Evolutionary conservation across 169 alveolate species (phyloP), one percentile per base, ranked within the genome.

Genomic region (Plasmodium gonderi): DNA sequence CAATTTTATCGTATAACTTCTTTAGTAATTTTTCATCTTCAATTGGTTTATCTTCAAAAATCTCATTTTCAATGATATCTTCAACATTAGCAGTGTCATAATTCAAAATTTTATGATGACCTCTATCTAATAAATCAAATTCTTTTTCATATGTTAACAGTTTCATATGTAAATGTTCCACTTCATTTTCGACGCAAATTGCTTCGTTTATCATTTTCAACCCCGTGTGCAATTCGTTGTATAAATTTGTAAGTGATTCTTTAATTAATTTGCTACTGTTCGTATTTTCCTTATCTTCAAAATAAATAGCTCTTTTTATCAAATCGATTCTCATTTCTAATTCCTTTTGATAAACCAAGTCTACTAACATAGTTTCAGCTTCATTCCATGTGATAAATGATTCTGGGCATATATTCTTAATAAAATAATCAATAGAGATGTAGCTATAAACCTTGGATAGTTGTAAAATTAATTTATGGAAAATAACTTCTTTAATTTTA

Each of bases 371-470:
- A 87, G 90, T 95, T 93, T 96, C 98, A 9, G 98, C 98, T 65
- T 96, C 96, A 64, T 95, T 91, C 98, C 98, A 97, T 26, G 97
- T 85, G 72, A 96, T 91, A 92, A 97, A 97, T 17, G 93, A 96
- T 45, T 93, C 81, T 11, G 98, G 98, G 91, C 98, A 97, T 40
- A 97, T 94, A 89, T 96, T 74, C 75, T 90, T 92, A 47, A 96
- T 96, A 85, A 97, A 97, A 92, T 93, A 96, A 64, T 96, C 97
- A 49, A 97, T 97, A 23, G 97, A 95, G 85, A 97, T 95, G 14
- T 97, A 87, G 2, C 97, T 96, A 80, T 97, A 97, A 42, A 97
- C 98, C 79, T 91, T 94, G 1, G 98, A 96, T 29, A 97, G 91
- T 89, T 95, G 96, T 69, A 95, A 68, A 64, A 97, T 95, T 64